Percentiles rank a stretch among this genome's conserved stretches.
phyloP scores from a whole-genome alignment of 495 filamentous ascomycete genomes.

The Penicillium cinerascens region DNA sequence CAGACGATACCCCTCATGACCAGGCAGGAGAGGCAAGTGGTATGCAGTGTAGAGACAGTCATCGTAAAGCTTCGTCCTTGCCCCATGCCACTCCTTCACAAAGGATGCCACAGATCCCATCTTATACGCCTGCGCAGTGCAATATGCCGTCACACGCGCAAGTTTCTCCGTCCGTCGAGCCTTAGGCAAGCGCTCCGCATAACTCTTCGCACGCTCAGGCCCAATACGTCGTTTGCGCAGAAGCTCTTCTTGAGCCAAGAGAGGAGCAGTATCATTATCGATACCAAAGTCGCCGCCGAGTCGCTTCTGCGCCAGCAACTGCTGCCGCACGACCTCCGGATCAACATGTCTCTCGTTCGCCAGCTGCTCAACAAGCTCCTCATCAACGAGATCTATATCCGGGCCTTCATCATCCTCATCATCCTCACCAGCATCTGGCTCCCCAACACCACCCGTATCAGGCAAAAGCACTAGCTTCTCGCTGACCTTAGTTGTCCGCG shows the following conservation, averaged over 20 bases:
- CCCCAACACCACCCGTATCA: slow-evolving; percentile 57
- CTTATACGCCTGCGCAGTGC: slow-evolving; percentile 90
- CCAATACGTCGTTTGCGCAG: slow-evolving; percentile 56
- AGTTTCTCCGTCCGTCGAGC: slow-evolving; percentile 81
- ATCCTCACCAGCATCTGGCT: slow-evolving; percentile 22
- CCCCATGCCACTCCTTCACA: slow-evolving; percentile 83
- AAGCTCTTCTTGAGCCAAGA: slow-evolving; percentile 75
- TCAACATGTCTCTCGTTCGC: slow-evolving; percentile 38
- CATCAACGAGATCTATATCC: slow-evolving; percentile 47
- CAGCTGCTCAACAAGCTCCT: slow-evolving; percentile 37
- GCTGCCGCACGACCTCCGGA: slow-evolving; percentile 36
- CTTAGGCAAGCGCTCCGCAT: slow-evolving; percentile 93
- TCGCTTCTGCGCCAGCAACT: slow-evolving; percentile 35
- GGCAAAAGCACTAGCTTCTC: slow-evolving; percentile 96
- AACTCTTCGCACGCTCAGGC: slow-evolving; percentile 75
- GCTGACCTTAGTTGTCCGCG: slow-evolving; percentile 84
- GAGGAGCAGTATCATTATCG: slow-evolving; percentile 64
- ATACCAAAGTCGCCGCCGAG: slow-evolving; percentile 49
- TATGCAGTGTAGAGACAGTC: slow-evolving; percentile 97
- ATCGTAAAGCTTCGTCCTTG: slow-evolving; percentile 96
- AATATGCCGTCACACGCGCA: slow-evolving; percentile 89
- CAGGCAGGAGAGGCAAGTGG: slow-evolving; percentile 83
- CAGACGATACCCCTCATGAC: slow-evolving; percentile 78
- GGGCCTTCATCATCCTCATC: slow-evolving; percentile 19
- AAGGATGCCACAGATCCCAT: slow-evolving; percentile 83